Base-by-base conservation (phyloP, 768 basidiomycete genomes). In the Boletus bicolor region DNA sequence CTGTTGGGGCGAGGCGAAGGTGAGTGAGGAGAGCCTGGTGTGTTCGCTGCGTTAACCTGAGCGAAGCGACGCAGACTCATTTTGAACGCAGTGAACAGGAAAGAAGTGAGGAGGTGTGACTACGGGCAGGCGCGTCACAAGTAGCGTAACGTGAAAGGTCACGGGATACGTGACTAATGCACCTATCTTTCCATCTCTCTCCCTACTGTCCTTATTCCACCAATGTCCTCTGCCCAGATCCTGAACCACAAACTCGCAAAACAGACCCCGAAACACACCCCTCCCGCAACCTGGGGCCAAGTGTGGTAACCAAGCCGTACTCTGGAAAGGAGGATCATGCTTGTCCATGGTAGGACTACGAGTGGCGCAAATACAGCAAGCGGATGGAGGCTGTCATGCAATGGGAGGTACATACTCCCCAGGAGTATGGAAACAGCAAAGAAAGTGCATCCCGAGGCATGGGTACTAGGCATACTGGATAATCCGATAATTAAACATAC, bases 231-330 rank as follows among this genome's bases (percentile, higher is more conserved):
- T n/a, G 36, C 5, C 89, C 89, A 91, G 17, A 82, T 35, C 39
- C 57, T 66, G 62, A 86, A 89, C 82, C 85, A 86, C 15, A 79
- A 35, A 0, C 68, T 62, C 10, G 84, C 81, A 64, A 82, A 83
- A 4, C 64, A 66, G 10, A 80, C 56, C 0, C 90, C 90, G 53
- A 81, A 84, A 3, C 70, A 67, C 34, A 70, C 73, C 1, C 90
- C 90, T 28, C 75, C 87, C 9, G 72, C 65, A 17, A 91, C 86
- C 59, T 92, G 90, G 0, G 76, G 72, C 78, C 78, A 79, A 10
- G 87, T 90, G 68, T 92, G 90, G 59, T 91, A 83, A 5, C 87
- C 87, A 12, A 92, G 78, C 86, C 82, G 84, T 32, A 89, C 78
- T 47, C 90, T 76, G 10, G 90, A 92, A 49, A 80, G 62, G 5